Conservation (phyloP, 345 rosid genomes). For the Acer saccharum region DNA sequence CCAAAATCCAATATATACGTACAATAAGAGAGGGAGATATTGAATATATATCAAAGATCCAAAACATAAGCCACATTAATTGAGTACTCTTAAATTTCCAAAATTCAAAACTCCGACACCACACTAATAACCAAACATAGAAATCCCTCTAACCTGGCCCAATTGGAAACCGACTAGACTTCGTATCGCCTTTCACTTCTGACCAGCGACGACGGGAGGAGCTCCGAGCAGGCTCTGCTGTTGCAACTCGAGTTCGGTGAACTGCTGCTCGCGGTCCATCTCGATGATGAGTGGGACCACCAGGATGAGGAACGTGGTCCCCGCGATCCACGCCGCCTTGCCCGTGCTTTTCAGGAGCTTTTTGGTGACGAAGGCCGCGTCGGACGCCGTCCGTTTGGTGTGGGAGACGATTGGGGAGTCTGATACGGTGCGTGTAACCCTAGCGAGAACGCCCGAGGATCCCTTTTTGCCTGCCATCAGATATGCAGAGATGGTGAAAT, state of each 20-base stretch:
- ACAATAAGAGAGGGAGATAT: background rate
- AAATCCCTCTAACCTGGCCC: slow-evolving; percentile 18
- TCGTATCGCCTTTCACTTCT: slow-evolving; percentile 18
- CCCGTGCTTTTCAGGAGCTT: slow-evolving; percentile 73
- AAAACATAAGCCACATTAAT: background rate
- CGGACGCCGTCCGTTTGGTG: slow-evolving; percentile 50
- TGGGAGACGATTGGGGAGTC: slow-evolving; percentile 30
- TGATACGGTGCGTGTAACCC: slow-evolving; percentile 23
- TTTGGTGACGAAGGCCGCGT: slow-evolving; percentile 50
- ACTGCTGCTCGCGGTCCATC: slow-evolving; percentile 75
- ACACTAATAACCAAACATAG: background rate
- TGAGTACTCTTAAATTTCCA: background rate
- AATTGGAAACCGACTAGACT: background rate
- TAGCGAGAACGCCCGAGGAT: slow-evolving; percentile 23
- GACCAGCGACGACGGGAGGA: slow-evolving; percentile 34
- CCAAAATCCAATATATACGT: background rate
- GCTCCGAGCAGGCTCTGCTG: slow-evolving; percentile 75
- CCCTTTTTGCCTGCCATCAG: slow-evolving; percentile 29
- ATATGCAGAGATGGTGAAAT: background rate
- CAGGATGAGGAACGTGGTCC: slow-evolving; percentile 68
- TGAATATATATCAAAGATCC: background rate
- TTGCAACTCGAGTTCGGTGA: slow-evolving; percentile 64
- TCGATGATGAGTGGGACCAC: slow-evolving; percentile 70
- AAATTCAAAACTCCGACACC: background rate
- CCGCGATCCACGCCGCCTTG: slow-evolving; percentile 85